Evolutionary conservation across 2,329 filamentous ascomycete genomes (phyloP), one percentile per base, ranked within the genome.

Genomic region (Fusarium nematophilum): DNA sequence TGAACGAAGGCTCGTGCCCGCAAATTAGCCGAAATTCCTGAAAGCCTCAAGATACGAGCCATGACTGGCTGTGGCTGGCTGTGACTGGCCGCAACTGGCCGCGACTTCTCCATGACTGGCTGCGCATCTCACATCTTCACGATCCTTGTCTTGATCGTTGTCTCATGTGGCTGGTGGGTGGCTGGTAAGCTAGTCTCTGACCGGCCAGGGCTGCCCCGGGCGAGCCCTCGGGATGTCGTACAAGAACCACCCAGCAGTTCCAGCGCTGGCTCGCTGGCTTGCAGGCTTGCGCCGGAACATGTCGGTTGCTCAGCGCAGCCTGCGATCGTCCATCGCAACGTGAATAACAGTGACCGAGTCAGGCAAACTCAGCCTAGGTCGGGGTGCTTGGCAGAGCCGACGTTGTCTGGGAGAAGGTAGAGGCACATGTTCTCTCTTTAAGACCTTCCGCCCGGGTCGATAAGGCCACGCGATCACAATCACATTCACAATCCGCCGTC

Each of bases 21-120:
- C 40, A 52, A 65, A 67, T 67, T 67, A 67, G 64, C 64, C 64
- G 61, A 66, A 67, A 67, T 67, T 67, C 64, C 64, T 65, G 38
- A n/a, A 8, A 38, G 27, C 34, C 14, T n/a, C 9, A n/a, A 23
- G 34, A 51, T 30, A 54, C 56, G 57, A 62, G 40, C 17, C 9
- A 15, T 34, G 26, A 25, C 26, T 31, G 26, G 42, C 10, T 13
- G 17, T 3, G 17, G 9, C n/a, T 34, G 8, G 18, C 23, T 26
- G 37, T 33, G 37, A 13, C 26, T 44, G 25, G n/a, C 25, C 15
- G 18, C n/a, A n/a, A n/a, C n/a, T n/a, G n/a, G n/a, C n/a, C n/a
- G n/a, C n/a, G n/a, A n/a, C n/a, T n/a, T n/a, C n/a, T n/a, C 34
- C 34, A 30, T 63, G 50, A 64, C 60, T 63, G 59, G 59, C 56